These are phyloP conservation scores for Pseudopyricularia cyperi DNA, from an alignment of 2,329 filamentous ascomycete genomes.

Conservation along the genomic window DNA sequence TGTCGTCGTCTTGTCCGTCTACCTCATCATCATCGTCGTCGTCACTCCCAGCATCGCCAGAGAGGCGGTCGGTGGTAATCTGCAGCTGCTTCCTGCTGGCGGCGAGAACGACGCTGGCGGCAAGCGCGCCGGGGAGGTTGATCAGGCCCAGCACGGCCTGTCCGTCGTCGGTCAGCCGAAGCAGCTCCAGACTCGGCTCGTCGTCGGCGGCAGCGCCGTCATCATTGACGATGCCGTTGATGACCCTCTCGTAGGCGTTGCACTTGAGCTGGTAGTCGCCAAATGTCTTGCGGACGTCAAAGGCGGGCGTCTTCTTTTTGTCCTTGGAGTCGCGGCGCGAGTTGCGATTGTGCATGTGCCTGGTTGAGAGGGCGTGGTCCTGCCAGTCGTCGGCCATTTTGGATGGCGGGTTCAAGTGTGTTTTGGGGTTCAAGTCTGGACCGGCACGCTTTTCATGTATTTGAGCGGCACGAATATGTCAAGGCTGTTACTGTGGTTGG, in stretches of 20 bases:
- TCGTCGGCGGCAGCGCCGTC: not conserved
- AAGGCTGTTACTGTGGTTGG: too few species aligned
- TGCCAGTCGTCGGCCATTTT: not conserved
- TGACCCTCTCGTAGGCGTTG: not conserved
- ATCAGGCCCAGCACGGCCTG: not conserved
- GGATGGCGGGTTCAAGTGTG: too few species aligned
- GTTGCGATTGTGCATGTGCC: not conserved
- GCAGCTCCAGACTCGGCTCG: not conserved
- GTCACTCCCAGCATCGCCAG: not conserved
- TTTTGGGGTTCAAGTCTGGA: too few species aligned
- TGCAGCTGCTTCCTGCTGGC: not conserved
- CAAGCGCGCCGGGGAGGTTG: not conserved
- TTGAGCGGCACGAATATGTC: too few species aligned
- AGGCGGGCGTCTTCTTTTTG: not conserved
- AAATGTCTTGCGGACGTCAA: not conserved
- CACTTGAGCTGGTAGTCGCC: not conserved
- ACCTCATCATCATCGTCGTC: not conserved
- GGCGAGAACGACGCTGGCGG: not conserved
- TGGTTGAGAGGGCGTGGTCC: not conserved
- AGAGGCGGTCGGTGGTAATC: not conserved
- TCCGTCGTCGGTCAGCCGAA: not conserved
- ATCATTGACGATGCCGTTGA: not conserved
- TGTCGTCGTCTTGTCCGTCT: not conserved
- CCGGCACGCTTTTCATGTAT: too few species aligned
- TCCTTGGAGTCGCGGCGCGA: not conserved